A percentile compares a stretch with the other conserved stretches of the same genome.
phyloP scores from a whole-genome alignment of 2,329 filamentous ascomycete species.

The Ophiocordyceps camponoti-floridani region DNA sequence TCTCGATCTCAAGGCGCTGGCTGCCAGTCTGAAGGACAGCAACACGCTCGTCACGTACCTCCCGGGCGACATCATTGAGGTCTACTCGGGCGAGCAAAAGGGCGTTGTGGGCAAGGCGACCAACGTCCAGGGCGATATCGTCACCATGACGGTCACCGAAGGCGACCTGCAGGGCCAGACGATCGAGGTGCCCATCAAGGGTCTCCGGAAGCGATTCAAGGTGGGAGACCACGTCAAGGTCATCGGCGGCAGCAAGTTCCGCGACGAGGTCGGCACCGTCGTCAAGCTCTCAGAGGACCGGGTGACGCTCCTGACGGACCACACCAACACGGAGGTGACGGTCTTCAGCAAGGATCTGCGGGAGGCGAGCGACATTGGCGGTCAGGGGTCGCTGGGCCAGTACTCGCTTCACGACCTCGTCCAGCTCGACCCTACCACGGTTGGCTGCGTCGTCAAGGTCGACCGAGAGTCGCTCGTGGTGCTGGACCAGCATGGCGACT shows the following conservation, averaged over 20 bases:
- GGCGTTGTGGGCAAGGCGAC: conserved; percentile 75
- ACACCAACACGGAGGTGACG: conserved; percentile 82
- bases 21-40: conserved; percentile 73
- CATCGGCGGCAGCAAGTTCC: conserved; percentile 84
- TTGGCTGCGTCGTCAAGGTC: conserved; percentile 86
- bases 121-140: conserved; percentile 79
- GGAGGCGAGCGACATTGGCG: conserved; percentile 82
- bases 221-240: conserved; percentile 97
- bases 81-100: conserved; percentile 88
- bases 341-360: conserved; percentile 96
- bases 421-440: conserved; percentile 80
- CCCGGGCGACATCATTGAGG: conserved; percentile 88
- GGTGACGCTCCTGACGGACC: conserved; percentile 84
- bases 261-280: conserved; percentile 93
- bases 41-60: conserved; percentile 71
- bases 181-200: conserved; percentile 85
- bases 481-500: conserved; percentile 76
- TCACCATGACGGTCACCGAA: conserved; percentile 70
- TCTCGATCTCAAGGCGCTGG: conserved; percentile 77
- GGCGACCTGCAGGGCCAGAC: conserved; percentile 67
- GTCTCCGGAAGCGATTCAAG: conserved; percentile 79
- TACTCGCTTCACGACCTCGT: conserved; percentile 88
- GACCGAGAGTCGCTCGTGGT: conserved; percentile 84
- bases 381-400: conserved; percentile 67
- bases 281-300: conserved; percentile 84